These are phyloP conservation scores for Brettanomyces naardenensis DNA, from an alignment of 805 yeast genomes.

Conservation along the genomic window DNA sequence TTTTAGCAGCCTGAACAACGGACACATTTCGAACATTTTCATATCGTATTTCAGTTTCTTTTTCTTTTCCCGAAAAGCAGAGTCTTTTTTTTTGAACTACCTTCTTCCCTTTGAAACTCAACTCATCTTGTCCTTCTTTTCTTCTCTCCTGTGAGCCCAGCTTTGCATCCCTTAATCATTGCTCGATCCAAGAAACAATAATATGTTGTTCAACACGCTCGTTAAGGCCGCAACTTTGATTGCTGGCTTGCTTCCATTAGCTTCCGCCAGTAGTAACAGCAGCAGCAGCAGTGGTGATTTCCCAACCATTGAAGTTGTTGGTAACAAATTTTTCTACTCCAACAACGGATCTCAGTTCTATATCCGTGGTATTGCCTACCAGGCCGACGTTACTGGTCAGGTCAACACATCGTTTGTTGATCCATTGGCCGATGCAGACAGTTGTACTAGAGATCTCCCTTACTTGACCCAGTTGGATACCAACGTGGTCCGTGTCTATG, in stretches of 20 bases:
- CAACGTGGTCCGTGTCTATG: conserved; percentile 71
- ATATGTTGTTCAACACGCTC: conserved; percentile 30
- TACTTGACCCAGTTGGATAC: conserved; percentile 54
- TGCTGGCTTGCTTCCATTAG: conserved; percentile 13
- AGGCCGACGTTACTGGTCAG: conserved; percentile 51
- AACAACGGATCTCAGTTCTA: conserved; percentile 76
- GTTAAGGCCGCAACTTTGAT: conserved; percentile 22
- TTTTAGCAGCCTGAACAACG: too few relatives aligned
- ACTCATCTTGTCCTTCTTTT: too few relatives aligned
- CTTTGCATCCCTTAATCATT: too few relatives aligned
- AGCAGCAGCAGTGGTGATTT: conserved; percentile 35
- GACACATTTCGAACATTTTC: too few relatives aligned
- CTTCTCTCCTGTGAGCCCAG: too few relatives aligned
- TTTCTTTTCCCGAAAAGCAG: too few relatives aligned
- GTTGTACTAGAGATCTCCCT: conserved; percentile 70
- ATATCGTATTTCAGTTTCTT: too few relatives aligned
- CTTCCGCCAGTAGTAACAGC: conserved; percentile 22
- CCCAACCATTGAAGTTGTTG: conserved; percentile 64
- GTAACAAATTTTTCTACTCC: conserved; percentile 70
- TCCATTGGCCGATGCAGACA: conserved; percentile 56
- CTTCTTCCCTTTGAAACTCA: too few relatives aligned
- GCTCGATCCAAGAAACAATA: not conserved
- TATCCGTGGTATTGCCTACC: conserved; percentile 76
- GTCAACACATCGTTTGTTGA: conserved; percentile 46
- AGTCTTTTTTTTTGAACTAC: too few relatives aligned